Evolutionary conservation across 257 asterid genomes (phyloP).

Genomic region (Lithospermum erythrorhizon): DNA sequence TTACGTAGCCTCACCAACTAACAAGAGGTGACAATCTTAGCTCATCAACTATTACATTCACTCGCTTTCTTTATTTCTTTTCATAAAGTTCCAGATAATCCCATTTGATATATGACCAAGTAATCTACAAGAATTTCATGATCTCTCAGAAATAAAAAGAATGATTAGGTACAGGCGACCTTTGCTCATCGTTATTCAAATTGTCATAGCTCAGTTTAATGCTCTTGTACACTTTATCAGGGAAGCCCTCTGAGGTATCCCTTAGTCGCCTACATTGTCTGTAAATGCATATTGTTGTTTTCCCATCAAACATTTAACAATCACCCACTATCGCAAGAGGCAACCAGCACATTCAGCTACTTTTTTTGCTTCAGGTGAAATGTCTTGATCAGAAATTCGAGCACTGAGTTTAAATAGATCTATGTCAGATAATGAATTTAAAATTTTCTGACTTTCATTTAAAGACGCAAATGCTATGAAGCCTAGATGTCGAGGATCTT

Average conservation of each 20-base stretch:
- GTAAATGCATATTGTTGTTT: no score
- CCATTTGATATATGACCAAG: not conserved
- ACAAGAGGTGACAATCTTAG: slow-evolving; percentile 1
- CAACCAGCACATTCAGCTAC: not conserved
- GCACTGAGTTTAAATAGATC: slow-evolving; percentile 7
- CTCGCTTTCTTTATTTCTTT: not conserved
- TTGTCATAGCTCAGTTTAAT: slow-evolving; percentile 13
- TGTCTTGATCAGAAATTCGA: not conserved
- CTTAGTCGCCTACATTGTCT: slow-evolving; percentile 1
- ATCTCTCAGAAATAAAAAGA: no score
- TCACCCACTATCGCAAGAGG: no score
- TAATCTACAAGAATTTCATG: no score
- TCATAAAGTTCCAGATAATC: not conserved
- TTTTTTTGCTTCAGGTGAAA: not conserved
- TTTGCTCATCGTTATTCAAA: slow-evolving; percentile 2
- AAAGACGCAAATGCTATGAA: not conserved
- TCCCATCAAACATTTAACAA: no score
- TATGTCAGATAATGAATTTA: not conserved
- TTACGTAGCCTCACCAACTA: no score
- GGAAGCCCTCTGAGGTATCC: slow-evolving; percentile 1
- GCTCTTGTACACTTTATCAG: slow-evolving; percentile 1
- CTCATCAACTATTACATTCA: not conserved
- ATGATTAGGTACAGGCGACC: no score
- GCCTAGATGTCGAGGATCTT: not conserved
- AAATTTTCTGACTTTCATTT: not conserved